phyloP scores from a whole-genome alignment of 2,329 filamentous ascomycete genomes.

The Colletotrichum orbiculare region DNA sequence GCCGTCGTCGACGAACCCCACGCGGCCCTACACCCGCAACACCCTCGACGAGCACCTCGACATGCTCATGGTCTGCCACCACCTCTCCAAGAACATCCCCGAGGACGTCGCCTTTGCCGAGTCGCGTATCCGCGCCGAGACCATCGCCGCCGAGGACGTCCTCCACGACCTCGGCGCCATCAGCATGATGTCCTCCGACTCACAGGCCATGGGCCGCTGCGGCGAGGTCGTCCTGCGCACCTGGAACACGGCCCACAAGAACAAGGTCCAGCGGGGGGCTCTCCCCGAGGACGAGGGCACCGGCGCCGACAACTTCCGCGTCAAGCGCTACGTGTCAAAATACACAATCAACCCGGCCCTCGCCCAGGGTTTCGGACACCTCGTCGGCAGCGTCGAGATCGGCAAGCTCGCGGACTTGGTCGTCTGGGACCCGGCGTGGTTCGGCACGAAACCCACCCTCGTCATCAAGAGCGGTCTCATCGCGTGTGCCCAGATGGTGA shows the following conservation, averaged over 20 bases:
- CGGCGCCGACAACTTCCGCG: slow-evolving; percentile 88
- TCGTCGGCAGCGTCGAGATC: slow-evolving; percentile 87
- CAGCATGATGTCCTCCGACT: slow-evolving; percentile 97
- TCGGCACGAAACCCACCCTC: slow-evolving; percentile 85
- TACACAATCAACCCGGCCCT: slow-evolving; percentile 96
- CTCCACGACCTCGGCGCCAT: slow-evolving; percentile 95
- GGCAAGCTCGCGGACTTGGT: slow-evolving; percentile 92
- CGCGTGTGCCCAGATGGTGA: slow-evolving; percentile 83
- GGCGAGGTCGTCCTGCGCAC: slow-evolving; percentile 93
- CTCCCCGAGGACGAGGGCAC: slow-evolving; percentile 83
- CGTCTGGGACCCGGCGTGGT: slow-evolving; percentile 85
- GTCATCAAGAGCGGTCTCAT: slow-evolving; percentile 93
- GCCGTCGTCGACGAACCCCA: slow-evolving; percentile 92
- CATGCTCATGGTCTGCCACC: slow-evolving; percentile 99
- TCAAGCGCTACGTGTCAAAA: slow-evolving; percentile 93
- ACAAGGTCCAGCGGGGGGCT: slow-evolving; percentile 84
- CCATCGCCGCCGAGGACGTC: slow-evolving; percentile 95
- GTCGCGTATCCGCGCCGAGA: slow-evolving; percentile 92
- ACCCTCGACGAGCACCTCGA: slow-evolving; percentile 96
- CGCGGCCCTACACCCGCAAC: slow-evolving; percentile 88
- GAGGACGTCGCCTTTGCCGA: slow-evolving; percentile 97
- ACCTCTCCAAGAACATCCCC: slow-evolving; percentile 90
- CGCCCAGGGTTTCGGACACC: slow-evolving; percentile 87
- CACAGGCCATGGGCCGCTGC: slow-evolving; percentile 95
- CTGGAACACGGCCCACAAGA: slow-evolving; percentile 98